phyloP scores from a whole-genome alignment of 768 basidiomycete species.

The Lactarius pseudohatsudake region DNA sequence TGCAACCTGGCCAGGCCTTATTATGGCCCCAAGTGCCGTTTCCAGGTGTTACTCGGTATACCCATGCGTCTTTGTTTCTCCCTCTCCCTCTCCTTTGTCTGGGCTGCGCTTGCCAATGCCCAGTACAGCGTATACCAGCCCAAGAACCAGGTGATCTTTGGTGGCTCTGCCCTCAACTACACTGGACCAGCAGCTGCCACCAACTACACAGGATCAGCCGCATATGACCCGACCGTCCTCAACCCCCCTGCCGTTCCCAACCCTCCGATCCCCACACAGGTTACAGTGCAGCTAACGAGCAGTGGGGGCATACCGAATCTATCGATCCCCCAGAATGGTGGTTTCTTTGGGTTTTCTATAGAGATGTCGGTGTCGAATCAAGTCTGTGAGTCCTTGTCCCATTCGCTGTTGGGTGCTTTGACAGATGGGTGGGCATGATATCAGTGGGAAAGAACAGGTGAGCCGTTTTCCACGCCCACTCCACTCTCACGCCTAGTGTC shows the following conservation, averaged over 20 bases:
- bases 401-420: not conserved
- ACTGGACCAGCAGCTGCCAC: conserved; percentile 39
- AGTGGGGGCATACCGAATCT: conserved; percentile 34
- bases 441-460: conserved; percentile 50
- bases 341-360: conserved; percentile 73
- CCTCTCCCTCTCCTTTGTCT: not conserved
- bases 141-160: conserved; percentile 27
- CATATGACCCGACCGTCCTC: conserved; percentile 53
- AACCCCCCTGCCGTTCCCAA: conserved; percentile 52
- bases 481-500: not conserved
- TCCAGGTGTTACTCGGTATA: not conserved
- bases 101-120: not conserved
- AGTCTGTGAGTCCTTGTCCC: conserved; percentile 49
- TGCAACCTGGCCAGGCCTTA: not conserved
- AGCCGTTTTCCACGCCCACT: not conserved
- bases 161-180: conserved; percentile 14
- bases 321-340: conserved; percentile 46
- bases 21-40: not conserved
- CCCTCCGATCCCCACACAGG: conserved; percentile 43
- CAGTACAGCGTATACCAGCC: conserved; percentile 24
- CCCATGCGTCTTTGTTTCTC: not conserved
- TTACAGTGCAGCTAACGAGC: conserved; percentile 44
- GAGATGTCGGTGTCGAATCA: conserved; percentile 73
- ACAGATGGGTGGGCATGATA: conserved; percentile 8
- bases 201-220: conserved; percentile 47